Conservation (phyloP, 148 eudicot species). For the Arbutus unedo region DNA sequence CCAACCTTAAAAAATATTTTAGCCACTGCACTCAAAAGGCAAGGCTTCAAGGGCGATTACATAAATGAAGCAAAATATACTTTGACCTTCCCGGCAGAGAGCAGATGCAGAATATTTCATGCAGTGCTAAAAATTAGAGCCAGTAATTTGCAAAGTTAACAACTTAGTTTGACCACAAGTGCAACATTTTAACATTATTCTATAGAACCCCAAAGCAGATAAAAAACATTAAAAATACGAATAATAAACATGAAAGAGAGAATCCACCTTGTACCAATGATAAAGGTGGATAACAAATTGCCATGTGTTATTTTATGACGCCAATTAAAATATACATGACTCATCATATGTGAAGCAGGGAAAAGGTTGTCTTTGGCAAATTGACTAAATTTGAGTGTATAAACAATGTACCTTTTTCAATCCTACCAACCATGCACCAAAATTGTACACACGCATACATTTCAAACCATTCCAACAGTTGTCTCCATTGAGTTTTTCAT, state of each 20-base stretch:
- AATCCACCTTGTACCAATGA: background rate
- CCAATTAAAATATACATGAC: background rate
- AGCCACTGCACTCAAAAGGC: constrained; percentile 7
- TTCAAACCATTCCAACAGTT: too few relatives aligned
- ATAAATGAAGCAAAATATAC: background rate
- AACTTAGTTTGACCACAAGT: background rate
- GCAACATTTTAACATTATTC: background rate
- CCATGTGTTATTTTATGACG: background rate
- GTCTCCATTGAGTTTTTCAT: too few relatives aligned
- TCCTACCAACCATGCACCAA: too few relatives aligned
- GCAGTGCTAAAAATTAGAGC: background rate
- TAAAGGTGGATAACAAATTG: background rate
- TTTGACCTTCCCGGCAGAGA: background rate
- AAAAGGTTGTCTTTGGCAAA: too few relatives aligned
- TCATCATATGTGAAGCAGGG: too few relatives aligned
- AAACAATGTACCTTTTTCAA: too few relatives aligned
- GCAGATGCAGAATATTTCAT: background rate
- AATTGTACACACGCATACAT: too few relatives aligned
- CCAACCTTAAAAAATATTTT: background rate
- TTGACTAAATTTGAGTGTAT: too few relatives aligned
- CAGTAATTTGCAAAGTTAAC: background rate
- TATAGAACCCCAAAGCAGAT: background rate
- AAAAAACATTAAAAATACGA: background rate
- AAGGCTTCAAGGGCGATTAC: background rate
- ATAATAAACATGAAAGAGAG: too few relatives aligned